Evolutionary conservation across 768 basidiomycete species (phyloP).

Genomic region (Chalciporus chontae): DNA sequence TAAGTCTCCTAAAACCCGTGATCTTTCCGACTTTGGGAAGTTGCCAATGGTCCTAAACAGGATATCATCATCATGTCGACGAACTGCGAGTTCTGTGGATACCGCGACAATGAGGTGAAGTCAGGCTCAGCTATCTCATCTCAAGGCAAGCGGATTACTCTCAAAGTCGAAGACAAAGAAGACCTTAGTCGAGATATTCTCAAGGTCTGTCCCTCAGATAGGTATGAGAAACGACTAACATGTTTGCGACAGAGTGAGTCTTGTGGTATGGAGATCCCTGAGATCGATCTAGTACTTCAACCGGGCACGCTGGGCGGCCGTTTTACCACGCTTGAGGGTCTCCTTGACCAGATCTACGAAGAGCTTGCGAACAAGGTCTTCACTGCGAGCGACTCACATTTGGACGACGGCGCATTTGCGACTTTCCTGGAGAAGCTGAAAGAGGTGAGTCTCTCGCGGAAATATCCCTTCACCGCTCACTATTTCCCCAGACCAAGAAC

Average conservation of each 20-base stretch:
- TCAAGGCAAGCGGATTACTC: slow-evolving; percentile 79
- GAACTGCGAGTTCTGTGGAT: slow-evolving; percentile 93
- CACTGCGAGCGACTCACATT: slow-evolving; percentile 61
- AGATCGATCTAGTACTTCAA: slow-evolving; percentile 89
- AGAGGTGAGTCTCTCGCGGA: slow-evolving; percentile 40
- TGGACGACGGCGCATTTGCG: slow-evolving; percentile 52
- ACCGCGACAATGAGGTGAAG: slow-evolving; percentile 97
- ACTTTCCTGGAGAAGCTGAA: slow-evolving; percentile 75
- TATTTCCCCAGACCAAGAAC: slow-evolving; percentile 58
- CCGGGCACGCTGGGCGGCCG: slow-evolving; percentile 95
- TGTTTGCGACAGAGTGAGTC: slow-evolving; percentile 75
- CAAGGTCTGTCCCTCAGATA: slow-evolving; percentile 57
- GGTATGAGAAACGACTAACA: not conserved
- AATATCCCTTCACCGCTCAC: no score
- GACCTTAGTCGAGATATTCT: slow-evolving; percentile 92
- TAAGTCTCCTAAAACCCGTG: slow-evolving; percentile 20
- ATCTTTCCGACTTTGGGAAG: not conserved
- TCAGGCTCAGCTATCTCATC: slow-evolving; percentile 87
- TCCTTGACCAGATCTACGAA: slow-evolving; percentile 91
- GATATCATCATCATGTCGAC: slow-evolving; percentile 98
- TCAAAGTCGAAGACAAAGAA: slow-evolving; percentile 89
- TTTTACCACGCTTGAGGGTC: slow-evolving; percentile 96
- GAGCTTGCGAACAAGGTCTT: slow-evolving; percentile 90
- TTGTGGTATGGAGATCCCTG: slow-evolving; percentile 84
- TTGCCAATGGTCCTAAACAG: slow-evolving; percentile 36